Percentiles rank a stretch among this genome's conserved stretches.
phyloP scores from a whole-genome alignment of 306 rosid genomes.

The Urtica urens region DNA sequence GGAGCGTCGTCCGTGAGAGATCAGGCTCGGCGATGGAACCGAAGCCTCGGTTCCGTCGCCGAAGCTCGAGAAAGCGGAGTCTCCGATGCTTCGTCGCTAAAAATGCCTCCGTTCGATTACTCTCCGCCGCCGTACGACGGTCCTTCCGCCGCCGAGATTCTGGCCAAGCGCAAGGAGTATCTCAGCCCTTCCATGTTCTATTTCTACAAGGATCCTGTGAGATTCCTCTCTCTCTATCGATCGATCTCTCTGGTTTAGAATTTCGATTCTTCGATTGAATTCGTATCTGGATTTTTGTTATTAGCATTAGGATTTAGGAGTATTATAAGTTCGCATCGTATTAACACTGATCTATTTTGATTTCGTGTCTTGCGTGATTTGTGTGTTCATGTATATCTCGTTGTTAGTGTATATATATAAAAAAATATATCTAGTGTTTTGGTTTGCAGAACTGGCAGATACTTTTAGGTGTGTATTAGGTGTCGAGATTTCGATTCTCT shows the following conservation, averaged over 20 bases:
- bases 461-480: too few relatives aligned
- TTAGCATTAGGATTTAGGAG: neutral
- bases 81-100: neutral
- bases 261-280: neutral
- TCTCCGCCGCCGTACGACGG: slow-evolving; percentile 63
- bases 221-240: slow-evolving; percentile 1
- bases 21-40: slow-evolving; percentile 10
- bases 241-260: neutral
- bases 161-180: slow-evolving; percentile 61
- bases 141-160: slow-evolving; percentile 48
- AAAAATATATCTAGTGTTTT: too few relatives aligned
- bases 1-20: slow-evolving; percentile 13
- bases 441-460: too few relatives aligned
- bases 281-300: neutral
- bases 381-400: too few relatives aligned
- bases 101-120: slow-evolving; percentile 60
- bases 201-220: slow-evolving; percentile 60
- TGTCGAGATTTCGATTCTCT: too few relatives aligned
- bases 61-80: slow-evolving; percentile 17
- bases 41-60: slow-evolving; percentile 35
- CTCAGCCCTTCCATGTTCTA: slow-evolving; percentile 74
- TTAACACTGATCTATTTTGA: too few relatives aligned
- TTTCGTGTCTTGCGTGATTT: too few relatives aligned
- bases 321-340: too few relatives aligned
- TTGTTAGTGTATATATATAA: too few relatives aligned